Base-by-base conservation (phyloP, 345 rosid species). In the Arabidopsis suecica region DNA sequence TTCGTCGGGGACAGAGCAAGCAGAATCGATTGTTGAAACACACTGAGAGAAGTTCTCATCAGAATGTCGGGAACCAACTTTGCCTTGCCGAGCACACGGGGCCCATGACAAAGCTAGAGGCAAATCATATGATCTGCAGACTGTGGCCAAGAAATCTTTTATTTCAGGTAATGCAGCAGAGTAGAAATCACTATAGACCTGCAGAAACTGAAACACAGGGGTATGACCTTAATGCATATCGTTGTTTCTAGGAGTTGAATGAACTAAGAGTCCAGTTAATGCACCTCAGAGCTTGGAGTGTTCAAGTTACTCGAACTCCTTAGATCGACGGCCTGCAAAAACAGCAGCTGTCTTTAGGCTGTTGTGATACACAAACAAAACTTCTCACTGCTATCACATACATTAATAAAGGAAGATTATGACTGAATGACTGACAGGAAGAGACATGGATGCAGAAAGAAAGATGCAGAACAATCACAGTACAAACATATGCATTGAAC, bases 81-180 rank as follows among this genome's bases (percentile, higher is more conserved):
- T 86, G 40, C 89, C 84, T 78, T 86, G 95, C 67, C 58, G 79
- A 54, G 77, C 79, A 66, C 94, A 88, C 8, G 88, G 85, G 2
- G 93, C 87, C 98, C 98, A 93, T 3, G 90, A 87, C 68, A 89
- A 84, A 76, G 97, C 98, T 80, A 93, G 71, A 65, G 96, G 96
- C 55, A 93, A 61, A 44, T 79, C 75, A 82, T 89, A 75, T 38
- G 49, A 79, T 74, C 51, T 84, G 90, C 91, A 91, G 51, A 87
- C 85, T 55, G 88, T 81, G 59, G 68, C 79, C 78, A 89, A 79
- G 77, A 86, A 80, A 64, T 85, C 84, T 28, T 75, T 64, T 72
- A 91, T 73, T 77, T 84, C 89, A 33, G 84, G 89, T 61, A 86
- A 80, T 23, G 88, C 89, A 48, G 81, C 85, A 23, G 74, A 69